Evolutionary conservation across 2,329 filamentous ascomycete species (phyloP).

Genomic region (Grosmannia serpens): DNA sequence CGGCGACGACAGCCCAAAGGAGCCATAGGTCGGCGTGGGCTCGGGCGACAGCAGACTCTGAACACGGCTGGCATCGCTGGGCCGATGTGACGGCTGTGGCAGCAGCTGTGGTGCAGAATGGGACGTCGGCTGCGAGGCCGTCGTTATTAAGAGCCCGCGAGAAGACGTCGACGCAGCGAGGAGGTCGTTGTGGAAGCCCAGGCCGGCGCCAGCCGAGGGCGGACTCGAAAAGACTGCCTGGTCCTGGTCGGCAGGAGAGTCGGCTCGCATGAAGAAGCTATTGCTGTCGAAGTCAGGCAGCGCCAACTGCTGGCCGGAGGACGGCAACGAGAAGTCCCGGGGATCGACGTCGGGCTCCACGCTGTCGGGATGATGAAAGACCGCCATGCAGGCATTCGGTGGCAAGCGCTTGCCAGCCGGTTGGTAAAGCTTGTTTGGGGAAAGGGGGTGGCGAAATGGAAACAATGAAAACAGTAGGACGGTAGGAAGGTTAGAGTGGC

Average conservation of each 20-base stretch:
- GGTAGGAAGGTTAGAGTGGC: too few relatives aligned
- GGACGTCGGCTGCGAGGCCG: not conserved
- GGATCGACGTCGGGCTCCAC: not conserved
- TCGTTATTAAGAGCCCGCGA: not conserved
- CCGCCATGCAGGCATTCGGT: not conserved
- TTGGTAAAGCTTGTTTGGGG: not conserved
- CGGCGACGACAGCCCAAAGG: not conserved
- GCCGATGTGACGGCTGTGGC: too few relatives aligned
- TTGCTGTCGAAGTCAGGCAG: not conserved
- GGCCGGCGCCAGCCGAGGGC: not conserved
- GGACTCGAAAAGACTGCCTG: too few relatives aligned
- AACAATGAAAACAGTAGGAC: too few relatives aligned
- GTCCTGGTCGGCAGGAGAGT: not conserved
- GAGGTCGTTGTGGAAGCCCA: not conserved
- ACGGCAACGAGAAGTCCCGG: not conserved
- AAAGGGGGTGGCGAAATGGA: too few relatives aligned
- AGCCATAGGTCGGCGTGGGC: not conserved
- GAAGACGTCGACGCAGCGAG: not conserved
- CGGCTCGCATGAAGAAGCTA: not conserved
- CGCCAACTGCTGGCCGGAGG: not conserved
- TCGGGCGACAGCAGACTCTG: not conserved
- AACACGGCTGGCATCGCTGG: not conserved
- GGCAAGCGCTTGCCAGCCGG: too few relatives aligned
- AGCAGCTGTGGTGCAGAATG: not conserved
- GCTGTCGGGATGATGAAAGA: not conserved